Evolutionary conservation across 192 early-diverging fungal species (phyloP), one percentile per base, ranked within the genome.

Genomic region (Backusella luteola): DNA sequence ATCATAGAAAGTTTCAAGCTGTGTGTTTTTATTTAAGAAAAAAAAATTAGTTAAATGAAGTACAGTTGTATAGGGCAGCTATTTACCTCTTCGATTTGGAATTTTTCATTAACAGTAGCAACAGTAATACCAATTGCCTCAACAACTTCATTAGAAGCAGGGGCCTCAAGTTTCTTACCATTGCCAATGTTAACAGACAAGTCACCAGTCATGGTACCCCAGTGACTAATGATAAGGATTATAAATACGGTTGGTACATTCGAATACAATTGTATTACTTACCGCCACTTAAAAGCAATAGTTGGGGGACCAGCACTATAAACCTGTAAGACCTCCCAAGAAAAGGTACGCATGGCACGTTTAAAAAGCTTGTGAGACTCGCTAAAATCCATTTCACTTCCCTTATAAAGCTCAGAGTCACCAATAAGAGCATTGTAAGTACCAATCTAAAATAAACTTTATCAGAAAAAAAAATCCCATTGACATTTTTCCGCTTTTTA

Each of bases 351-450:
- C 19, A 85, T 49, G 23, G 79, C 69, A 29, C 77, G 80, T 73
- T 81, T 83, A 75, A 85, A 85, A n/a, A 80, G 59, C 39, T 79
- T 77, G 73, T 85, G 84, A 32, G 84, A 85, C 26, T 85, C 84
- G 23, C 76, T 76, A 34, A 85, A 85, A 19, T 80, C 82, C 52
- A 67, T 74, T 38, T 83, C 77, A 70, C 80, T 85, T 26, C 82
- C 80, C 34, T 77, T 79, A 72, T 85, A 85, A n/a, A 79, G 74
- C 15, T 85, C 79, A 23, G 77, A 81, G 68, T 85, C 84, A 63
- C 84, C 84, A 68, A 85, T 76, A 29, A 85, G 76, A 63, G 84
- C 84, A 46, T 85, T 85, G 69, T 85, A 85, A 32, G 84, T 85
- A 42, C 84, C 84, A 46, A 85, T 59, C 79, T 80, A 53, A 66